Evolutionary conservation across 345 rosid genomes (phyloP).

Genomic region (Eucalyptus polyanthemos): DNA sequence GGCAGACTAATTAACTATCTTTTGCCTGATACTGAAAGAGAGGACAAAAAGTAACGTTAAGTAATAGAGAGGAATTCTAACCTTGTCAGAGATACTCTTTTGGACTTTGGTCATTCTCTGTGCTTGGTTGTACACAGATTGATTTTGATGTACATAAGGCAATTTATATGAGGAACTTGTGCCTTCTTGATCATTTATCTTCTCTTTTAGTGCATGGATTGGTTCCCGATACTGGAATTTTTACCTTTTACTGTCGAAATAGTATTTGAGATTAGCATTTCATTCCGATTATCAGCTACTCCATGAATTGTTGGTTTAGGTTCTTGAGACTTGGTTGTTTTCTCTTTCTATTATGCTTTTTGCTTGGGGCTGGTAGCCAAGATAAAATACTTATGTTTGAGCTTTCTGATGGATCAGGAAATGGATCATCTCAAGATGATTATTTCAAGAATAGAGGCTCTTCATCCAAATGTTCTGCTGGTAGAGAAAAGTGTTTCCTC

Average conservation of each 20-base stretch:
- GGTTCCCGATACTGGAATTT: neutral
- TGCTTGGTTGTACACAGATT: neutral
- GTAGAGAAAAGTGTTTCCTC: conserved; percentile 97
- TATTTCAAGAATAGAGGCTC: conserved; percentile 72
- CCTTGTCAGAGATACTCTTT: neutral
- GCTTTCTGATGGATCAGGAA: conserved; percentile 42
- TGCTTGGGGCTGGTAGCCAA: neutral
- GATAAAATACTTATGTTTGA: neutral
- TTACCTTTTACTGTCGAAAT: neutral
- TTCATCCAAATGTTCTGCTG: conserved; percentile 83
- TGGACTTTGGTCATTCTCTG: neutral
- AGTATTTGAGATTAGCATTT: neutral
- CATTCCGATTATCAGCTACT: neutral
- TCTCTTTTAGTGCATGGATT: neutral
- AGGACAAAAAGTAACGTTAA: neutral
- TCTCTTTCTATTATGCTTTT: neutral
- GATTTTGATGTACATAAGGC: neutral
- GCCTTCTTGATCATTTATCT: neutral
- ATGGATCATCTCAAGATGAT: conserved; percentile 79
- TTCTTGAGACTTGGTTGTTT: neutral
- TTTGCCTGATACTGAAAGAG: neutral
- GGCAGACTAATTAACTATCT: neutral
- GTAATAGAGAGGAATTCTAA: neutral
- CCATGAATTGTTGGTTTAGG: neutral
- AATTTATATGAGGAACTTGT: neutral